Conservation (phyloP, 139 green algal genomes). For the Tetratostichococcus sp. region DNA sequence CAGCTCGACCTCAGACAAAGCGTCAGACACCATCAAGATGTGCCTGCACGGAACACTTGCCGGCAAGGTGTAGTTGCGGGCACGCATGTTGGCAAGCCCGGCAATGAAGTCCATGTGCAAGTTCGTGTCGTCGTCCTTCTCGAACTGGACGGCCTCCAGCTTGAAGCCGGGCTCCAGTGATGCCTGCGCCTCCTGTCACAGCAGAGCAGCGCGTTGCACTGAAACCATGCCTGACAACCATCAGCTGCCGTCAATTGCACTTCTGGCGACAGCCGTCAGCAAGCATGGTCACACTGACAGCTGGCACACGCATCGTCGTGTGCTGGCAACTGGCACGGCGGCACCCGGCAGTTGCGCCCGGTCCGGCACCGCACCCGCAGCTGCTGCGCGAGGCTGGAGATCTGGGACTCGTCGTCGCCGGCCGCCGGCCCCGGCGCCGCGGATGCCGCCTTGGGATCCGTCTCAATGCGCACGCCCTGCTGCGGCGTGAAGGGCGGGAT, state of each 20-base stretch:
- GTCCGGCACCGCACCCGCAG: conserved; percentile 58
- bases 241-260: no score
- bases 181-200: conserved; percentile 3
- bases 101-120: conserved; percentile 97
- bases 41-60: neutral
- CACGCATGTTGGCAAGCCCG: conserved; percentile 95
- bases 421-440: neutral
- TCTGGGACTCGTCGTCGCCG: conserved; percentile 32
- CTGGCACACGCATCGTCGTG: no score
- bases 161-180: conserved; percentile 52
- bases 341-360: no score
- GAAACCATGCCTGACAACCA: no score
- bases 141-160: conserved; percentile 75
- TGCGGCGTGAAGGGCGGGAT: conserved; percentile 79
- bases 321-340: no score
- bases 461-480: conserved; percentile 93
- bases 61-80: conserved; percentile 80
- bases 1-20: no score
- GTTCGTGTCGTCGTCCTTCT: conserved; percentile 98
- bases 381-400: conserved; percentile 60
- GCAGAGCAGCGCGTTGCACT: no score
- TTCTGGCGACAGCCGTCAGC: no score
- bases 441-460: conserved; percentile 87
- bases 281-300: no score
- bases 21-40: no score